A percentile compares a stretch with the other conserved stretches of the same genome.
These are phyloP conservation scores for Westerdykella aurantiaca DNA, from an alignment of 2,329 filamentous ascomycete genomes.

Conservation along the genomic window DNA sequence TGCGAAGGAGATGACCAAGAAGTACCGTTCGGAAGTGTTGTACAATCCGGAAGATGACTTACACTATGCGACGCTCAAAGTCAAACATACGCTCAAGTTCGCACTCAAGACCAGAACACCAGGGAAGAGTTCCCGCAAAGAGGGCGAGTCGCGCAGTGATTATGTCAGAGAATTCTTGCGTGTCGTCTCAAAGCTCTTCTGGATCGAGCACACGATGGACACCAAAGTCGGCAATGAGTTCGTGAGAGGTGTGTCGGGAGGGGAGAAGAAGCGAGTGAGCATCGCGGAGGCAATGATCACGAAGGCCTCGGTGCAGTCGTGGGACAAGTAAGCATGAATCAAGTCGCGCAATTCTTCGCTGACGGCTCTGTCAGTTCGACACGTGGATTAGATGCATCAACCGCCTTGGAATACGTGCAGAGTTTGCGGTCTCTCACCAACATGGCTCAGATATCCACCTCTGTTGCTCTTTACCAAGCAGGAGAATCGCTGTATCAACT, in stretches of 20 bases:
- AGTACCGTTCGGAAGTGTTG: constrained; percentile 60
- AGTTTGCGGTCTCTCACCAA: constrained; percentile 61
- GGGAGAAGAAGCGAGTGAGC: constrained; percentile 46
- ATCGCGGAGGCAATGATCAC: constrained; percentile 48
- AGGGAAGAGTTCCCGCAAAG: constrained; percentile 53
- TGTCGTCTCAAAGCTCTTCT: constrained; percentile 65
- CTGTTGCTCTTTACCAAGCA: constrained; percentile 68
- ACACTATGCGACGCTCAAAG: constrained; percentile 72
- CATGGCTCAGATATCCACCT: constrained; percentile 55
- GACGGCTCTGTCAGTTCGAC: constrained; percentile 46
- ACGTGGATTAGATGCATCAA: constrained; percentile 66
- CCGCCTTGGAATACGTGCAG: constrained; percentile 67
- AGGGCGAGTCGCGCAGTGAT: constrained; percentile 56
- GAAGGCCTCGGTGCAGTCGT: constrained; percentile 23
- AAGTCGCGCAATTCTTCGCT: constrained; percentile 14
- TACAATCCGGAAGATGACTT: constrained; percentile 75
- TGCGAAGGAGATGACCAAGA: constrained; percentile 47
- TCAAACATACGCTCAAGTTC: constrained; percentile 68
- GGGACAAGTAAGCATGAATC: constrained; percentile 39
- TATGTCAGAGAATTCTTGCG: constrained; percentile 58
- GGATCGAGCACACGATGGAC: constrained; percentile 64
- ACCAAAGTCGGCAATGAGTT: constrained; percentile 73
- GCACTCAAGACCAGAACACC: constrained; percentile 65
- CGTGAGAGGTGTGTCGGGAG: constrained; percentile 55
- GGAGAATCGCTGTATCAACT: constrained; percentile 36